Percentiles rank a stretch among this genome's conserved stretches.
Evolutionary conservation across 345 rosid genomes (phyloP).

Genomic region (Dimocarpus longan): DNA sequence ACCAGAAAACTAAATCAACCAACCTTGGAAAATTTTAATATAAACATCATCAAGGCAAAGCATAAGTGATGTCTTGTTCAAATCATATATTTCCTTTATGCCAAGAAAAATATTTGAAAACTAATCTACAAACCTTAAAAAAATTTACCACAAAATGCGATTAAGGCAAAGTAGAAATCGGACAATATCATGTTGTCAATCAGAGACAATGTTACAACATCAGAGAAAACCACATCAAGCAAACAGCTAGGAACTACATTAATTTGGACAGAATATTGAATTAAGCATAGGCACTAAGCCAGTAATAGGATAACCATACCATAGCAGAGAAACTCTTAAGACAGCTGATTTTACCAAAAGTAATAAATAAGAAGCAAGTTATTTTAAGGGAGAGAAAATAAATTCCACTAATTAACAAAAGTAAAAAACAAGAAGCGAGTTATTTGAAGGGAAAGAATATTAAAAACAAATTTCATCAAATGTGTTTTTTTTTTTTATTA

Average conservation of each 20-base stretch:
- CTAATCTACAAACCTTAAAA: background rate
- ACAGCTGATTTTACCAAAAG: background rate
- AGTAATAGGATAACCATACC: background rate
- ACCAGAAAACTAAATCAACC: too few species aligned
- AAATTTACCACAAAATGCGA: background rate
- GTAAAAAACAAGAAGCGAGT: background rate
- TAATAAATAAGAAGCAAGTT: background rate
- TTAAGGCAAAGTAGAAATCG: background rate
- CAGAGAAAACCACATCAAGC: background rate
- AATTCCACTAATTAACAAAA: background rate
- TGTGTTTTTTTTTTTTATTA: background rate
- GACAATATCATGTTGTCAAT: background rate
- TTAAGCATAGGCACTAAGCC: background rate
- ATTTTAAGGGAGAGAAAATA: background rate
- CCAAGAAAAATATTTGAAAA: background rate
- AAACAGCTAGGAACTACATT: background rate
- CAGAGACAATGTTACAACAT: background rate
- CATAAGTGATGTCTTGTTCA: background rate
- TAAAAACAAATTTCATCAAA: too few species aligned
- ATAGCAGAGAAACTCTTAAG: background rate
- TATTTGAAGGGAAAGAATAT: background rate
- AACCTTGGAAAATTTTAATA: too few species aligned
- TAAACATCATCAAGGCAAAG: background rate
- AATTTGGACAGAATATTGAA: background rate
- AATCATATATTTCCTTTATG: background rate